Evolutionary conservation across 805 yeast species (phyloP).

Genomic region (Spathaspora hagerdaliae): DNA sequence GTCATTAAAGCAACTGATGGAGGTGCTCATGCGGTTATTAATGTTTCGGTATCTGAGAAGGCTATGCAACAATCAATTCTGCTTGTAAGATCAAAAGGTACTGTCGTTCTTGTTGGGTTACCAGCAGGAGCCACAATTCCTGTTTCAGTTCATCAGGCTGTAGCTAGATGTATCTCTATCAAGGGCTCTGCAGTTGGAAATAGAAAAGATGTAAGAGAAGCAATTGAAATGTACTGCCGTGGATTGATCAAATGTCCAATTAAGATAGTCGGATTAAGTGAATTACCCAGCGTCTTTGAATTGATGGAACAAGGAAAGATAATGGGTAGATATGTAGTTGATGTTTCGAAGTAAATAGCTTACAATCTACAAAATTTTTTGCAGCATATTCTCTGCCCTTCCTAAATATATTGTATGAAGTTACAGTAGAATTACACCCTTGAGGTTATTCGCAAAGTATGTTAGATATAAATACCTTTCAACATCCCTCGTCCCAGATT

Average conservation of each 20-base stretch:
- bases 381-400: too few relatives aligned
- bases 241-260: conserved; percentile 72
- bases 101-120: conserved; percentile 53
- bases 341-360: conserved; percentile 51
- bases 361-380: too few relatives aligned
- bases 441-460: too few relatives aligned
- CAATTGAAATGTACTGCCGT: conserved; percentile 67
- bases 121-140: conserved; percentile 76
- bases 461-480: too few relatives aligned
- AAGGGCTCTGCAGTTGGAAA: conserved; percentile 86
- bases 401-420: too few relatives aligned
- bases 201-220: conserved; percentile 83
- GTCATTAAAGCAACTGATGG: conserved; percentile 58
- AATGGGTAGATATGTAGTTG: conserved; percentile 86
- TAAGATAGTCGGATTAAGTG: conserved; percentile 71
- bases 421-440: too few relatives aligned
- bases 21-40: conserved; percentile 74
- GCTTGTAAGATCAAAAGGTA: conserved; percentile 36
- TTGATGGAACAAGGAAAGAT: conserved; percentile 83
- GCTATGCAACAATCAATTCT: conserved; percentile 61
- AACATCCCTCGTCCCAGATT: too few relatives aligned
- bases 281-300: conserved; percentile 63
- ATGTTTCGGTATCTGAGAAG: conserved; percentile 68
- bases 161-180: conserved; percentile 66
- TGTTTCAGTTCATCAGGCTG: conserved; percentile 69